Evolutionary conservation across 2,329 filamentous ascomycete genomes (phyloP).

Genomic region (Exophiala sp.): DNA sequence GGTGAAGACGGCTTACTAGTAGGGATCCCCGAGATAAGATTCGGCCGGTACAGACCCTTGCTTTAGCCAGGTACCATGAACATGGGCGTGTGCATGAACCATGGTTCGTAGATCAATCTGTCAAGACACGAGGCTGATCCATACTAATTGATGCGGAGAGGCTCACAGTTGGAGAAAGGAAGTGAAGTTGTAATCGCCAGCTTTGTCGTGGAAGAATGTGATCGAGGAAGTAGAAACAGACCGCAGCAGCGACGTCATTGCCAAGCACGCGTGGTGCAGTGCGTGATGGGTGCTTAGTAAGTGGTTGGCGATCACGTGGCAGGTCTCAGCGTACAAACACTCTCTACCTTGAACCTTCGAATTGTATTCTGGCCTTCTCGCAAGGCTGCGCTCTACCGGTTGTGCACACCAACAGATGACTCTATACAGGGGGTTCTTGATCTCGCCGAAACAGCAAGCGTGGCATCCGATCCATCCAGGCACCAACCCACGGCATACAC

Average conservation of each 20-base stretch:
- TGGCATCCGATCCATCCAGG: conserved; percentile 22
- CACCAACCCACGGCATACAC: conserved; percentile 13
- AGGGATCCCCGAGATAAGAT: conserved; percentile 15
- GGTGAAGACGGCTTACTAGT: conserved; percentile 14
- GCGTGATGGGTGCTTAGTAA: no score
- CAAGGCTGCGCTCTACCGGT: no score
- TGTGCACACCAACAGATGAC: background rate
- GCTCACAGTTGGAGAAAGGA: background rate
- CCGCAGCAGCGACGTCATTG: background rate
- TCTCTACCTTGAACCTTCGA: no score
- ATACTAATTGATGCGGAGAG: background rate
- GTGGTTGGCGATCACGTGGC: no score
- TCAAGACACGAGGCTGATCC: background rate
- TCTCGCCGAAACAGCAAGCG: no score
- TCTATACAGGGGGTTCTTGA: background rate
- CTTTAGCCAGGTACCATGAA: no score
- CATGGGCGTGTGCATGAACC: background rate
- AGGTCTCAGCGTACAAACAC: no score
- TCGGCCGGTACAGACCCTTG: background rate
- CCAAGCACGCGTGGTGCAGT: background rate
- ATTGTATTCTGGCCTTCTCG: no score
- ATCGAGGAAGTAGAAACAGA: background rate
- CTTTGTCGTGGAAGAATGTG: no score
- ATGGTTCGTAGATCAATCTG: background rate
- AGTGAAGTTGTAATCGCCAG: no score